Base-by-base conservation (phyloP, 306 rosid genomes). In the Ziziphus jujuba region DNA sequence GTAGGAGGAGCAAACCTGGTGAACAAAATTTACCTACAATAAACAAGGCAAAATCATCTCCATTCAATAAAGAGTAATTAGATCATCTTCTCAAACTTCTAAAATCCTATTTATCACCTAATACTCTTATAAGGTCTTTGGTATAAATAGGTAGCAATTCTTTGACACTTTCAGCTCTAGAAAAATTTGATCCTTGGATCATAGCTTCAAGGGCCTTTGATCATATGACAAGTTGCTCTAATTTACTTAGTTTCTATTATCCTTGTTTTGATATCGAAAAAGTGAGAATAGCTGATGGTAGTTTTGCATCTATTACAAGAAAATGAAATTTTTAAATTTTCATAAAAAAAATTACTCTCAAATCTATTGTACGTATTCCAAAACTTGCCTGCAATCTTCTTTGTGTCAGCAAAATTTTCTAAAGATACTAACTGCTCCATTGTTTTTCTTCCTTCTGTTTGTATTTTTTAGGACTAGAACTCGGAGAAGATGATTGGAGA, bases 71-170 rank as follows among this genome's bases (percentile, higher is more conserved):
- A n/a, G n/a, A n/a, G n/a, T n/a, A n/a, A n/a, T n/a, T n/a, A n/a
- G n/a, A n/a, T n/a, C n/a, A n/a, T n/a, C n/a, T n/a, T n/a, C n/a
- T n/a, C n/a, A n/a, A n/a, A n/a, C n/a, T n/a, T n/a, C n/a, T n/a
- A n/a, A n/a, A n/a, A n/a, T n/a, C n/a, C n/a, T 19, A 6, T 4
- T 6, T 12, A 12, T 0, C 5, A 9, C 55, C 7, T 31, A 5
- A 24, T n/a, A 52, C 10, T 51, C 59, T 59, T 24, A 65, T 16
- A 49, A 33, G 3, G 48, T 65, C 45, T 43, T n/a, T 65, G 4
- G 34, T 59, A 25, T 28, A 65, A 51, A 7, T 60, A 66, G 14
- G 71, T 66, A 66, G 40, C 8, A 35, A 35, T 35, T 9, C 40
- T 5, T 5, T 6, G 8, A 35, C 40, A 6, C 8, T 35, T 35